Evolutionary conservation across 495 filamentous ascomycete genomes (phyloP), one percentile per base, ranked within the genome.

Genomic region (Penicillium salamii): DNA sequence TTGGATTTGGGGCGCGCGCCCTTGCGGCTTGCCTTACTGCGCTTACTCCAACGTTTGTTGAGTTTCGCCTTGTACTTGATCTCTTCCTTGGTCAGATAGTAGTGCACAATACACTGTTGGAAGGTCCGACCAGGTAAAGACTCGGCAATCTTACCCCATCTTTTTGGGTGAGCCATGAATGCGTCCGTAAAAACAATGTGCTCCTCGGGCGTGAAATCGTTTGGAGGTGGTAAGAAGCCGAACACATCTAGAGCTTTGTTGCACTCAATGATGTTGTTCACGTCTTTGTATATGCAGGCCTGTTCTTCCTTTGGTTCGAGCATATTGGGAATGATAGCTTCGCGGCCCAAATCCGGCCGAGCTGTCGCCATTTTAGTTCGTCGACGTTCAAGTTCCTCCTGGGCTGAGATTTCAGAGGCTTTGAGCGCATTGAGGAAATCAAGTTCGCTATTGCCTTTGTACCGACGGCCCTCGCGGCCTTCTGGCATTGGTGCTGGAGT

Each of bases 71-170:
- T 95, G 58, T 96, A 92, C 49, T 89, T 90, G 19, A 84, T 82
- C 49, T 84, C 79, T 58, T 88, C 84, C 67, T 98, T 98, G 47
- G 87, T 96, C 53, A 91, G 80, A 66, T 98, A 98, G 65, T 98
- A 97, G 65, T 97, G 95, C 54, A 90, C 78, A 54, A 98, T 97
- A 62, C 89, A 95, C 40, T 91, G 83, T 54, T 87, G 83, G 68
- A 87, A 93, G 54, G 86, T 84, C 14, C 91, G 84, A 17, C 79
- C 75, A 9, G 83, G 78, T 11, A 96, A 63, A 18, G 78, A 75
- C 19, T 86, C 83, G 2, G 92, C 88, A 46, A 98, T 91, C 60
- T 86, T 87, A 38, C 89, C 87, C 87, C 90, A 98, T 63, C 89
- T 87, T 78, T 98, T 98, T 0, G 92, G 91, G 49, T 78, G 75